A percentile compares a stretch with the other conserved stretches of the same genome.
Evolutionary conservation across 805 yeast species (phyloP).

Genomic region (Lachancea cidri): DNA sequence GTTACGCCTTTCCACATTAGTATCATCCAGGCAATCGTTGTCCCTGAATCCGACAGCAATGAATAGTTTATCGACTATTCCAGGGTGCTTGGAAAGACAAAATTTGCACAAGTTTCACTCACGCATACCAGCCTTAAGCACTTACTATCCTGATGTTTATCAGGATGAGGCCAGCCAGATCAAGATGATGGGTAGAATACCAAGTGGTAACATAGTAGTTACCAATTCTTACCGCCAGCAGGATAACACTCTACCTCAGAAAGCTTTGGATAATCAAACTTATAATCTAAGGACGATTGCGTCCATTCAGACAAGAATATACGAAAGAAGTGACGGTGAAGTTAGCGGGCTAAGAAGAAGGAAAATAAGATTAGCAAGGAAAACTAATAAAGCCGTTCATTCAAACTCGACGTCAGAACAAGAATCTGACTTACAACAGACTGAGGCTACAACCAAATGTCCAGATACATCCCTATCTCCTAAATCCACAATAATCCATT

Average conservation of each 20-base stretch:
- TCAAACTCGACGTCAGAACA: background rate
- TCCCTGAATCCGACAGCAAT: conserved; percentile 54
- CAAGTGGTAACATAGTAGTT: conserved; percentile 3
- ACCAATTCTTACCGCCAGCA: conserved; percentile 13
- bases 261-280: conserved; percentile 19
- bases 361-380: conserved; percentile 21
- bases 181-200: conserved; percentile 5
- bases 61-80: conserved; percentile 37
- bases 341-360: conserved; percentile 28
- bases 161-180: conserved; percentile 5
- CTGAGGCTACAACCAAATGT: background rate
- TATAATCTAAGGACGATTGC: conserved; percentile 28
- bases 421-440: background rate
- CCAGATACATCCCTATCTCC: background rate
- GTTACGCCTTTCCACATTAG: conserved; percentile 60
- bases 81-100: conserved; percentile 33
- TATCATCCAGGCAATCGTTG: conserved; percentile 74
- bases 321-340: conserved; percentile 27
- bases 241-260: conserved; percentile 21
- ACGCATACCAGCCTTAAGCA: conserved; percentile 29
- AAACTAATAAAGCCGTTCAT: conserved; percentile 1
- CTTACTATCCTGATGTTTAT: conserved; percentile 14
- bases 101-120: conserved; percentile 30
- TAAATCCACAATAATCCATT: background rate
- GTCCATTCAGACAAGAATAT: conserved; percentile 29